Evolutionary conservation across 805 yeast genomes (phyloP), one percentile per base, ranked within the genome.

Genomic region (Debaryomyces prosopidis): DNA sequence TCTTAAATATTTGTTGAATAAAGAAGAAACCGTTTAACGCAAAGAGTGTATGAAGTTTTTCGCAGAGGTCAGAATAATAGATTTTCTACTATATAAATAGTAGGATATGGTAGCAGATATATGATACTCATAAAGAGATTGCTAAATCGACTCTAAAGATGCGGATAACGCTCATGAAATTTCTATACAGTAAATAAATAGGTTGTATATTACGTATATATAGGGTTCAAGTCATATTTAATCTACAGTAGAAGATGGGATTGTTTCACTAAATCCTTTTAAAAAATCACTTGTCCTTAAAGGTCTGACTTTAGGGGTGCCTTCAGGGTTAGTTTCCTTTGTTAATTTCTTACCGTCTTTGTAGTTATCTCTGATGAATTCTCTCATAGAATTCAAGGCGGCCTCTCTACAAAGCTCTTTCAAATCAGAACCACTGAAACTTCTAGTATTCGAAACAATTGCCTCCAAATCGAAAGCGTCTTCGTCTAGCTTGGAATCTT

Each of bases 371-470:
- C 80, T 71, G 46, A 92, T 88, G 61, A 80, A 89, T 64, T 94
- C 97, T 54, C 96, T 77, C 59, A 92, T 90, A 0, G 97, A 87
- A 53, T 77, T 78, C 73, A 91, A 79, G 1, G 96, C 97, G 0
- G 99, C 99, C 57, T 89, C 95, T 45, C 99, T 80, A 60, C 97
- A 89, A 40, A 88, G 68, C 60, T 94, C 99, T 57, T 87, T 85
- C 60, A 94, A 74, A 58, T 92, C 99, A 2, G 96, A 87, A 2
- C 99, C 99, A 52, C 96, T 87, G 40, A 46, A 60, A 12, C 75
- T 96, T 9, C 76, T 79, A 0, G 97, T 88, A 39, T 75, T 64
- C 8, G 62, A 58, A 10, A 87, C 91, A 14, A 94, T 70, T 3
- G 67, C 63, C 20, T 80, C 76, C 40, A 85, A 58, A 49, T 85